Evolutionary conservation across 1,284 basidiomycete species (phyloP), one percentile per base, ranked within the genome.

Genomic region (Papiliotrema terrestris): DNA sequence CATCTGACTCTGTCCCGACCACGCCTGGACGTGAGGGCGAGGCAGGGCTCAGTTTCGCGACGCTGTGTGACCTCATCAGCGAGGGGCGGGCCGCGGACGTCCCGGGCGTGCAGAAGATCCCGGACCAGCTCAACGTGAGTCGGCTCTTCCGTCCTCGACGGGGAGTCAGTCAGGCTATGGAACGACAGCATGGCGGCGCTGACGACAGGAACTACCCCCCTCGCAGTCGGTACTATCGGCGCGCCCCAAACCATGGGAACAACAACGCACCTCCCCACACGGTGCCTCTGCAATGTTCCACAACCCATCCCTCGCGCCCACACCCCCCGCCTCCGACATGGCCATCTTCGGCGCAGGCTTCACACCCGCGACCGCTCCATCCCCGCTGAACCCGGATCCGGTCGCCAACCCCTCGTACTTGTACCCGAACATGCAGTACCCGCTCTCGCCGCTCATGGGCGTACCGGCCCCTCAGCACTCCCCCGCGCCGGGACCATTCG

Each of bases 41-140:
- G 47, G 39, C 46, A 9, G 61, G 62, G 14, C 52, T 69, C 60
- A 64, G 58, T 19, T 69, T 69, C 48, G 58, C 55, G 9, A 62
- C 59, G 52, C 48, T 69, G 1, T 54, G 42, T 19, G 14, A 55
- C 26, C 56, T 74, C 43, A 71, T 74, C 23, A 54, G 60, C 19
- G 65, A 66, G 22, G 70, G 70, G 0, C 56, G 65, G 45, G 69
- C 68, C 22, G 59, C 50, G 23, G 67, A 72, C 49, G 60, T 74
- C 8, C 55, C 55, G 17, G 64, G 49, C 15, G 44, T 57, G 11
- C 53, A 55, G 36, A 50, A 62, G 20, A 63, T 74, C 25, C 66
- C 68, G 1, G 66, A 74, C 29, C 60, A 58, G 8, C 47, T 71
- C 2, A 72, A 71, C 42, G 65, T 66, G 45, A 46, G 65, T 62